Evolutionary conservation across 2,329 filamentous ascomycete genomes (phyloP).

Genomic region (Colletotrichum musae): DNA sequence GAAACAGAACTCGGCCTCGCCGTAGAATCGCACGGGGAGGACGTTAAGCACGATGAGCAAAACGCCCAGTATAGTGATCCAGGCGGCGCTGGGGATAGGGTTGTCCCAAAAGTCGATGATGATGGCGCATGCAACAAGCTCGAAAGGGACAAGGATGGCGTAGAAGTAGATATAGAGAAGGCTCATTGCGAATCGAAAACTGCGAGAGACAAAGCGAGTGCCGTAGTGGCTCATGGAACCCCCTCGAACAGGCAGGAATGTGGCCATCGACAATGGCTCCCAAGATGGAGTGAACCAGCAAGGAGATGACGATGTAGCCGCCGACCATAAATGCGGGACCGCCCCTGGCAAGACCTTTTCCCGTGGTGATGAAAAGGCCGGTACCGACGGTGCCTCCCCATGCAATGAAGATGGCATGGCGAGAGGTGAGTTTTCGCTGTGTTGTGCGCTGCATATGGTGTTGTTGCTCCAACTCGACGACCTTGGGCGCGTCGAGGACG

Average conservation of each 20-base stretch:
- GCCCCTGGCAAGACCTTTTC: conserved; percentile 48
- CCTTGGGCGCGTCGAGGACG: too few relatives aligned
- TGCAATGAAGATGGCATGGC: conserved; percentile 62
- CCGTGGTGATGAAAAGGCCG: conserved; percentile 63
- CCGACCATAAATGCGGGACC: background rate
- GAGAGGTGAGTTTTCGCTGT: conserved; percentile 39
- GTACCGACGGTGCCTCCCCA: conserved; percentile 64
- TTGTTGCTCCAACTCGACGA: too few relatives aligned
- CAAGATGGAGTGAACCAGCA: conserved; percentile 57
- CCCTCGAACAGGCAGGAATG: conserved; percentile 50
- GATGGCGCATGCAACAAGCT: conserved; percentile 41
- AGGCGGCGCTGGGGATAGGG: conserved; percentile 36
- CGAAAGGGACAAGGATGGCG: conserved; percentile 55
- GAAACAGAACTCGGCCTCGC: conserved; percentile 72
- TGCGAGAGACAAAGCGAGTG: conserved; percentile 65
- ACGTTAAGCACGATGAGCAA: conserved; percentile 39
- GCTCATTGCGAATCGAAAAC: conserved; percentile 67
- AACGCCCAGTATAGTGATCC: conserved; percentile 41
- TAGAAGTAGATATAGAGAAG: conserved; percentile 73
- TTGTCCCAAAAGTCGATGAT: conserved; percentile 44
- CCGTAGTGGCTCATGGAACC: conserved; percentile 40
- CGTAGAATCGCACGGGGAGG: conserved; percentile 54
- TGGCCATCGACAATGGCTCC: conserved; percentile 40
- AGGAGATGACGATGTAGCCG: conserved; percentile 8
- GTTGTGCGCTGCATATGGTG: too few relatives aligned